Percentiles rank a stretch among this genome's conserved stretches.
These are phyloP conservation scores for Hemisphaericaspora xylofermentans DNA, from an alignment of 1,139 yeast genomes.

Conservation along the genomic window DNA sequence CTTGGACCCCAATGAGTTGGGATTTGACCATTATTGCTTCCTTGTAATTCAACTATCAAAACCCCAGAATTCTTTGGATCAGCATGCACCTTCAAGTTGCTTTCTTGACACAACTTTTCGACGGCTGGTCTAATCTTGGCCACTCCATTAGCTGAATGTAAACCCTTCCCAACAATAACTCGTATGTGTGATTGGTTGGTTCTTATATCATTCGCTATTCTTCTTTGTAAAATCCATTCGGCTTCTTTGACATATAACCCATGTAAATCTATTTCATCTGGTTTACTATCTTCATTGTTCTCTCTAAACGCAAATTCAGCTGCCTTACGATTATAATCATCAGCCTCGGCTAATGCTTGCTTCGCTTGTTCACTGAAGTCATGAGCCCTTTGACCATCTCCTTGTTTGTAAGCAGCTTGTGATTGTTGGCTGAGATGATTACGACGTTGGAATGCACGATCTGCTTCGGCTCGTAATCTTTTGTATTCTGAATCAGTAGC, in stretches of 20 bases:
- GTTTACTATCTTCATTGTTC: conserved; percentile 80
- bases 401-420: conserved; percentile 71
- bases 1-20: conserved; percentile 50
- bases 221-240: conserved; percentile 65
- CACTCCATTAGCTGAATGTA: conserved; percentile 76
- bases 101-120: conserved; percentile 69
- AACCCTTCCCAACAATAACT: conserved; percentile 93
- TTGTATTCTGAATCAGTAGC: conserved; percentile 68
- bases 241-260: conserved; percentile 93
- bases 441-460: conserved; percentile 58
- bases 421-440: conserved; percentile 62
- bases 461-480: conserved; percentile 66
- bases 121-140: conserved; percentile 91
- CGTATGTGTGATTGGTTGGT: conserved; percentile 57
- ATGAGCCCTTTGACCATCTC: conserved; percentile 73
- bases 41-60: conserved; percentile 60
- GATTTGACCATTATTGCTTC: conserved; percentile 39
- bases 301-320: conserved; percentile 89
- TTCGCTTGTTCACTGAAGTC: conserved; percentile 71
- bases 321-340: conserved; percentile 70
- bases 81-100: conserved; percentile 56
- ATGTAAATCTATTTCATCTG: conserved; percentile 88
- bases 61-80: conserved; percentile 82
- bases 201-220: conserved; percentile 65
- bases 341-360: conserved; percentile 58